These are phyloP conservation scores for Colletotrichum tabaci DNA, from an alignment of 2,329 filamentous ascomycete genomes.

Conservation along the genomic window DNA sequence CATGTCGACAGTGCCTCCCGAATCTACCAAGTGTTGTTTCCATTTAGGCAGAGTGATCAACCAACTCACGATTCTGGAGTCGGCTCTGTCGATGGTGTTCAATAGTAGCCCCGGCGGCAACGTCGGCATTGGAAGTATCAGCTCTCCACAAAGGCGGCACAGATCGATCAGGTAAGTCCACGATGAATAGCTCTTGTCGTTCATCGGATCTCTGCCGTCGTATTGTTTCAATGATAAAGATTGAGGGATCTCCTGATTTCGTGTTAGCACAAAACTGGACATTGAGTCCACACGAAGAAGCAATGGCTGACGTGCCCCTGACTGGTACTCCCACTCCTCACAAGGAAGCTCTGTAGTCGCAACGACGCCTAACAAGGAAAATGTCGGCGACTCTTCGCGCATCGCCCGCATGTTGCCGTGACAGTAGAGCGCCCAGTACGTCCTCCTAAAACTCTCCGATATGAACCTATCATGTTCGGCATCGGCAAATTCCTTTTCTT, in stretches of 20 bases:
- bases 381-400: slow-evolving; percentile 45
- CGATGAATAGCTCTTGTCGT: slow-evolving; percentile 55
- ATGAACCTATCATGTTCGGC: slow-evolving; percentile 52
- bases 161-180: slow-evolving; percentile 57
- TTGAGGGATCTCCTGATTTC: slow-evolving; percentile 51
- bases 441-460: slow-evolving; percentile 58
- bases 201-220: slow-evolving; percentile 53
- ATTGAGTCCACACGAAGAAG: slow-evolving; percentile 21
- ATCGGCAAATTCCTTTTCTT: slow-evolving; percentile 51
- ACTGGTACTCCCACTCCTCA: slow-evolving; percentile 58
- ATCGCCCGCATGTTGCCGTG: slow-evolving; percentile 46
- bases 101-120: slow-evolving; percentile 45
- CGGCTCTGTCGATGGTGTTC: slow-evolving; percentile 50
- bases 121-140: slow-evolving; percentile 49
- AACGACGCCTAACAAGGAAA: slow-evolving; percentile 49
- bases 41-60: slow-evolving; percentile 55
- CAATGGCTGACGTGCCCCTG: slow-evolving; percentile 51
- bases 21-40: slow-evolving; percentile 56
- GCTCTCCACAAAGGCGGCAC: slow-evolving; percentile 51
- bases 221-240: slow-evolving; percentile 53
- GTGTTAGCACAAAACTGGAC: background rate
- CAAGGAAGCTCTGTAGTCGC: slow-evolving; percentile 56
- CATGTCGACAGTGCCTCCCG: slow-evolving; percentile 54
- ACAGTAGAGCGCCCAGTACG: slow-evolving; percentile 57
- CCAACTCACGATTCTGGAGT: slow-evolving; percentile 56